Evolutionary conservation across 139 green algal genomes (phyloP).

Genomic region (Chlorella sp.): DNA sequence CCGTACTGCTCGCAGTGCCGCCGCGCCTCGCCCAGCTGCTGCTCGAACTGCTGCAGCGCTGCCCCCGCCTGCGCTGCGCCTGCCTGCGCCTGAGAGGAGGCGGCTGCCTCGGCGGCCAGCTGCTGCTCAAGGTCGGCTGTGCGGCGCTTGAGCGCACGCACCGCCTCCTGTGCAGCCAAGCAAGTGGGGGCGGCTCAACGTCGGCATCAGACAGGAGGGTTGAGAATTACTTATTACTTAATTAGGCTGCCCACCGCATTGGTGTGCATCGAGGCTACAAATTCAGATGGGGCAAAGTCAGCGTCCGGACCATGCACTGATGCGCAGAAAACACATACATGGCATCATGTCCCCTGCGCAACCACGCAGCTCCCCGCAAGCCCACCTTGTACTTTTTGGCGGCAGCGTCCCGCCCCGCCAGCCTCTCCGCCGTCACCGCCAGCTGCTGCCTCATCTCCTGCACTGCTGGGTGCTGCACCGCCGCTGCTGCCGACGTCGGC

Average conservation of each 20-base stretch:
- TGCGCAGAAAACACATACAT: too few species aligned
- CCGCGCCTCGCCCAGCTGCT: neutral
- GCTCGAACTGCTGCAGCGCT: neutral
- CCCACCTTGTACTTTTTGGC: conserved; percentile 32
- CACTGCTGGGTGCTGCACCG: neutral
- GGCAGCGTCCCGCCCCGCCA: neutral
- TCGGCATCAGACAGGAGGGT: neutral
- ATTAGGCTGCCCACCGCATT: too few species aligned
- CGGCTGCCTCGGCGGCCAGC: neutral
- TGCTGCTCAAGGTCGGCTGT: conserved; percentile 26
- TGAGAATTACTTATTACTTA: too few species aligned
- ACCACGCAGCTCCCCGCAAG: neutral
- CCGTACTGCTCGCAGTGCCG: conserved; percentile 6
- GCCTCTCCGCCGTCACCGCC: neutral
- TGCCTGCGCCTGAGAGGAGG: neutral
- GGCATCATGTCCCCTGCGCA: too few species aligned
- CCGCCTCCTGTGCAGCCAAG: conserved; percentile 7
- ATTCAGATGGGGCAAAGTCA: too few species aligned
- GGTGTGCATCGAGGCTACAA: too few species aligned
- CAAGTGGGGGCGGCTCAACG: neutral
- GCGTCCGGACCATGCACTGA: too few species aligned
- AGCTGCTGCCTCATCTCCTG: conserved; percentile 7
- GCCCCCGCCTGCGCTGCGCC: neutral
- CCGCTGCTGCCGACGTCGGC: neutral
- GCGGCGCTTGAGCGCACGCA: conserved; percentile 27